phyloP scores from a whole-genome alignment of 192 early-diverging fungal species.

The Rhizophagus prolifer region DNA sequence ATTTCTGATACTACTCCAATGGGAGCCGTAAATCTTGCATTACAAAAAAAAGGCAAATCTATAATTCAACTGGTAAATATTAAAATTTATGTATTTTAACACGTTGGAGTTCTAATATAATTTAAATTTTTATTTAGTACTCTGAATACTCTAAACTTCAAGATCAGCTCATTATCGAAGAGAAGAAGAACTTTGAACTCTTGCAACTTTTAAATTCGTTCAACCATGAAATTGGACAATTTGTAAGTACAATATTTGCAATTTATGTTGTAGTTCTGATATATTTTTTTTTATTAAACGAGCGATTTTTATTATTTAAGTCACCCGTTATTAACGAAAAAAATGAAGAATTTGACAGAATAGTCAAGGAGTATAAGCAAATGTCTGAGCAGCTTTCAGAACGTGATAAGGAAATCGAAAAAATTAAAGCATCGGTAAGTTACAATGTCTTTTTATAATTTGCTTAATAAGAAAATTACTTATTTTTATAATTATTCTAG shows the following conservation, averaged over 20 bases:
- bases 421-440: background rate
- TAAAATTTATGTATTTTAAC: background rate
- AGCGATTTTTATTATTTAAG: background rate
- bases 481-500: background rate
- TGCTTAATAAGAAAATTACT: too few relatives aligned
- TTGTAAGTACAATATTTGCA: background rate
- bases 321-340: background rate
- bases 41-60: conserved; percentile 12
- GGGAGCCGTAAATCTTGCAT: background rate
- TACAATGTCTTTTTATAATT: background rate
- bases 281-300: background rate
- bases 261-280: background rate
- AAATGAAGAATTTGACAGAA: background rate
- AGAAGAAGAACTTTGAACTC: background rate
- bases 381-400: background rate
- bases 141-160: conserved; percentile 9
- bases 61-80: conserved; percentile 11
- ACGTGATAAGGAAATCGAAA: background rate
- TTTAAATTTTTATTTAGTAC: background rate
- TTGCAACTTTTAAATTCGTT: conserved; percentile 1
- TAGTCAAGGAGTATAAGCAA: background rate
- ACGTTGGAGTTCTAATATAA: background rate
- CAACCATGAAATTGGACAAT: background rate
- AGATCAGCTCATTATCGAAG: background rate
- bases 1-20: background rate